phyloP scores from a whole-genome alignment of 164 flowering plant genomes.

The Sextonia rubra region DNA sequence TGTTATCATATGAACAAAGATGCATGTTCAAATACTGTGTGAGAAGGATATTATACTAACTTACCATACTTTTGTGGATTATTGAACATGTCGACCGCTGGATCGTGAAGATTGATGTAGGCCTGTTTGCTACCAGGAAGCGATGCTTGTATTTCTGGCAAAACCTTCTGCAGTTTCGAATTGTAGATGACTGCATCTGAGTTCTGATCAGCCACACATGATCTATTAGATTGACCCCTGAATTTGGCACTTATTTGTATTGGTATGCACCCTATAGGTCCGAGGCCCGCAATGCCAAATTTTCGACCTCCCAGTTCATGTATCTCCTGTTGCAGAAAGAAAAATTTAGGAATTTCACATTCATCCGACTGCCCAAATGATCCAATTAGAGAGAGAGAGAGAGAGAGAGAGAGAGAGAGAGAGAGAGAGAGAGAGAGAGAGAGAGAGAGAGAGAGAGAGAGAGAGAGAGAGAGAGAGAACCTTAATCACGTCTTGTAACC shows the following conservation, averaged over 20 bases:
- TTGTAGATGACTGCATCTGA: slow-evolving; percentile 5
- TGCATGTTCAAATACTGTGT: too few species aligned
- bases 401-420: too few species aligned
- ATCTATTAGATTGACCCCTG: background rate
- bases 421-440: background rate
- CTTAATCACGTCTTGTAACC: background rate
- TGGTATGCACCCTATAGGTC: slow-evolving; percentile 7
- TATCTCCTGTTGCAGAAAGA: background rate
- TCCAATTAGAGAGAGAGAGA: too few species aligned
- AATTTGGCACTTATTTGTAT: background rate
- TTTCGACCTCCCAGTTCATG: slow-evolving; percentile 8
- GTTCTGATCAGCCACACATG: slow-evolving; percentile 6
- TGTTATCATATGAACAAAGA: too few species aligned
- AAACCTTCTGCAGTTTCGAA: slow-evolving; percentile 1
- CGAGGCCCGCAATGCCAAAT: background rate
- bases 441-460: too few species aligned
- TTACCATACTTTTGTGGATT: slow-evolving; percentile 30
- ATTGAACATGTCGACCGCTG: slow-evolving; percentile 29
- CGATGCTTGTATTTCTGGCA: background rate
- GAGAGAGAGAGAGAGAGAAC: background rate
- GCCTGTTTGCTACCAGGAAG: slow-evolving; percentile 18
- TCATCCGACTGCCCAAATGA: too few species aligned
- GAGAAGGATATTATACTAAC: background rate
- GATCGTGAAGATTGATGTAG: slow-evolving; percentile 22
- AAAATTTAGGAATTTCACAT: too few species aligned